Evolutionary conservation across 345 rosid genomes (phyloP).

Genomic region (Streptanthus diversifolius): DNA sequence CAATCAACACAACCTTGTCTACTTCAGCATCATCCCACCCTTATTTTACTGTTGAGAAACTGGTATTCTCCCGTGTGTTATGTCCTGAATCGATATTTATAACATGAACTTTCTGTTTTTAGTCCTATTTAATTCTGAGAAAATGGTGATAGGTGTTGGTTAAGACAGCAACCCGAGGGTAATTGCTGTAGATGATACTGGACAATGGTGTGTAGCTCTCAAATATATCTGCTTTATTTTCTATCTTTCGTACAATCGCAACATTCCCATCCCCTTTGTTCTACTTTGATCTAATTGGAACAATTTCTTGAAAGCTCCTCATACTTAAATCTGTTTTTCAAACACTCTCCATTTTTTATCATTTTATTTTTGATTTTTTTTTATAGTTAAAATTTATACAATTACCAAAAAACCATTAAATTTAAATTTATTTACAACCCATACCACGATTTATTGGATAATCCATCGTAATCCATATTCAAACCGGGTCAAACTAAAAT

Average conservation of each 20-base stretch:
- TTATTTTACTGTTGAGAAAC: conserved; percentile 35
- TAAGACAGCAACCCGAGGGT: conserved; percentile 92
- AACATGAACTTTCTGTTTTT: conserved; percentile 33
- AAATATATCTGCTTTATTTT: not conserved
- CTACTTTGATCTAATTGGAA: too few relatives aligned
- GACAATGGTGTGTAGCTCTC: conserved; percentile 63
- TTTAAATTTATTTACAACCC: too few relatives aligned
- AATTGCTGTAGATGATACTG: conserved; percentile 91
- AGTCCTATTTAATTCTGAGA: conserved; percentile 91
- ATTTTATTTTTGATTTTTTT: too few relatives aligned
- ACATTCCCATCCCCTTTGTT: not conserved
- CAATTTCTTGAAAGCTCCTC: too few relatives aligned
- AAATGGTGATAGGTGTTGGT: conserved; percentile 87
- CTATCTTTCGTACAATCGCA: not conserved
- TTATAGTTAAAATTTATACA: too few relatives aligned
- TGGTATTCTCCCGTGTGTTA: conserved; percentile 22
- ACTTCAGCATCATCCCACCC: conserved; percentile 42
- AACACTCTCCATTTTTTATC: too few relatives aligned
- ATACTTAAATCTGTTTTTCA: too few relatives aligned
- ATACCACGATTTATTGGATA: too few relatives aligned
- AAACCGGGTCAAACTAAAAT: too few relatives aligned
- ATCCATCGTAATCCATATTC: too few relatives aligned
- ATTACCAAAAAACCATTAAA: too few relatives aligned
- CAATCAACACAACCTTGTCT: not conserved
- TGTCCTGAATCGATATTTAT: conserved; percentile 27